phyloP scores from a whole-genome alignment of 805 yeast genomes.

The Maudiozyma barnettii region DNA sequence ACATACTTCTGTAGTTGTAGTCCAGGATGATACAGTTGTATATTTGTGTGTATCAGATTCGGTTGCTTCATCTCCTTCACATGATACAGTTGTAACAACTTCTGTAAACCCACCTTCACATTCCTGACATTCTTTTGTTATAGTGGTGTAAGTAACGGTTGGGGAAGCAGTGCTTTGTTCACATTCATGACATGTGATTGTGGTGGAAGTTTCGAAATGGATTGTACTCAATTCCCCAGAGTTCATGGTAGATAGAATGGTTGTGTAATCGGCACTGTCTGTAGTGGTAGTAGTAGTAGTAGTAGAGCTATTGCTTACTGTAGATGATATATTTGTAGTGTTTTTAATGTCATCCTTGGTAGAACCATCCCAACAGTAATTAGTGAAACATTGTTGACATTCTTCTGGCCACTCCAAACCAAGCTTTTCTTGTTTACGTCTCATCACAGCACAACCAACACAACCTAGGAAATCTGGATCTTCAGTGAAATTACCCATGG shows the following conservation, averaged over 20 bases:
- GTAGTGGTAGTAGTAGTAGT: constrained; percentile 1
- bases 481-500: constrained; percentile 55
- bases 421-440: constrained; percentile 65
- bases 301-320: not conserved
- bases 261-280: constrained; percentile 1
- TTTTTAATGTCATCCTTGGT: constrained; percentile 4
- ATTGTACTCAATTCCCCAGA: not conserved
- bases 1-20: not conserved
- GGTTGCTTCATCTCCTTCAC: not conserved
- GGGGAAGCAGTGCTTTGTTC: not conserved
- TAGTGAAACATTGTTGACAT: constrained; percentile 59
- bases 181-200: constrained; percentile 1
- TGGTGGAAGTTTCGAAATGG: constrained; percentile 1
- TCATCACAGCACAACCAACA: constrained; percentile 73
- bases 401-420: constrained; percentile 54
- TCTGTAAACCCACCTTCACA: not conserved
- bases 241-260: not conserved
- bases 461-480: constrained; percentile 65
- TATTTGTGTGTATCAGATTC: not conserved
- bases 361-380: constrained; percentile 68
- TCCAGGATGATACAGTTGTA: not conserved
- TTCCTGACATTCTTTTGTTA: not conserved
- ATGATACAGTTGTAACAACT: not conserved
- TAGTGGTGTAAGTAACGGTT: not conserved
- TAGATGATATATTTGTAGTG: not conserved